Evolutionary conservation across 495 filamentous ascomycete species (phyloP).

Genomic region (Pyrenopolyporus hunteri): DNA sequence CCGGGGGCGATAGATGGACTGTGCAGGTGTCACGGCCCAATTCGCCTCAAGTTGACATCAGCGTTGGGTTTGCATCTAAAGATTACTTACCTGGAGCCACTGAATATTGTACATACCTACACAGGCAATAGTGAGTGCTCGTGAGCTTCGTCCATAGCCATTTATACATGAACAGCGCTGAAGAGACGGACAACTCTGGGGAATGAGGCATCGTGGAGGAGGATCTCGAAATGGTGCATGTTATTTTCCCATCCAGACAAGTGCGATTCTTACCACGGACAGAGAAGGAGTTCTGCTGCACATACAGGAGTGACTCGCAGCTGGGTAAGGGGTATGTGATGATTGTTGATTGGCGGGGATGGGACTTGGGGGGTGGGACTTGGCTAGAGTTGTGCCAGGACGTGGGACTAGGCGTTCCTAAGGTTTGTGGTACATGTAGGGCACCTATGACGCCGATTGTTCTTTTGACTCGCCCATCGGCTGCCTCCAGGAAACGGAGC

Average conservation of each 20-base stretch:
- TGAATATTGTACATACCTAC: no score
- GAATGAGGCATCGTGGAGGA: no score
- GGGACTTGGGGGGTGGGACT: no score
- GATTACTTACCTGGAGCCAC: not conserved
- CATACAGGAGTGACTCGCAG: conserved; percentile 18
- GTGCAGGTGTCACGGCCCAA: conserved; percentile 33
- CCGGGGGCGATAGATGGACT: conserved; percentile 19
- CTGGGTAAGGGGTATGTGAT: conserved; percentile 24
- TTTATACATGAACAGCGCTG: no score
- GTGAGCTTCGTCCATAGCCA: no score
- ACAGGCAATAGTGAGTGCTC: no score
- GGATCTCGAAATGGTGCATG: no score
- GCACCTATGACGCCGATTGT: conserved; percentile 32
- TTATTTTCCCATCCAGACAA: no score
- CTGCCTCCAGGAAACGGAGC: conserved; percentile 31
- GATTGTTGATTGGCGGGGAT: not conserved
- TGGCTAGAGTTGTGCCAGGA: not conserved
- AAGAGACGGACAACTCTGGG: no score
- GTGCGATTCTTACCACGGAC: no score
- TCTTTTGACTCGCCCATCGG: conserved; percentile 37
- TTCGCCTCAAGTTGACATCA: conserved; percentile 29
- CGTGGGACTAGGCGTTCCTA: conserved; percentile 24
- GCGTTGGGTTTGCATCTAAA: conserved; percentile 22
- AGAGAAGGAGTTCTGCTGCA: no score
- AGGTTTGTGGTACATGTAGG: conserved; percentile 16